These are phyloP conservation scores for Mortierella sp. DNA, from an alignment of 371 early-diverging fungal genomes.

Conservation along the genomic window DNA sequence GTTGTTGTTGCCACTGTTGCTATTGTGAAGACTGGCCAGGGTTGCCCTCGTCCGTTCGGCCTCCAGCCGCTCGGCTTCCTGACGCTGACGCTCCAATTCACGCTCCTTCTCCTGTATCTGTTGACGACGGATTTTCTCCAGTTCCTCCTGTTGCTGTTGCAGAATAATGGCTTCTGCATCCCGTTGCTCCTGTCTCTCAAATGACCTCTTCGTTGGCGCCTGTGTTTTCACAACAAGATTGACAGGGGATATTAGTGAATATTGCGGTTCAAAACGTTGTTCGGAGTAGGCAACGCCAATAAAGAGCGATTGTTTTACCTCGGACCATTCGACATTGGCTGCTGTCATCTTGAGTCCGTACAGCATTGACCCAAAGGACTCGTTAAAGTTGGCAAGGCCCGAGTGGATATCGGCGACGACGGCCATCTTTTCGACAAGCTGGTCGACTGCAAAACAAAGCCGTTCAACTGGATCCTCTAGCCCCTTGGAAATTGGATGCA, in stretches of 20 bases:
- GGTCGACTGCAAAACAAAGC: conserved; percentile 35
- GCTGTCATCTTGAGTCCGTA: conserved; percentile 56
- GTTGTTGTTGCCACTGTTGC: not conserved
- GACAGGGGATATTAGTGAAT: no score
- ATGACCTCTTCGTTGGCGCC: conserved; percentile 50
- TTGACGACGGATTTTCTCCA: conserved; percentile 41
- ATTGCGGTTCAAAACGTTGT: no score
- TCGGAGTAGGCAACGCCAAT: no score
- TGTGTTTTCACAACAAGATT: no score
- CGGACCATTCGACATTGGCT: conserved; percentile 45
- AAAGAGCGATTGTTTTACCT: no score
- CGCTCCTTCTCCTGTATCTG: conserved; percentile 40
- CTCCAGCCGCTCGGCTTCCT: conserved; percentile 35
- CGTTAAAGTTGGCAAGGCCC: conserved; percentile 50
- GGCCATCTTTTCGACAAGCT: conserved; percentile 50
- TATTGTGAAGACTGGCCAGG: conserved; percentile 16
- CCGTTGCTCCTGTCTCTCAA: conserved; percentile 52
- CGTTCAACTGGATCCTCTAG: conserved; percentile 36
- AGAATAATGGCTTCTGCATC: conserved; percentile 41
- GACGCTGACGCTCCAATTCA: conserved; percentile 37
- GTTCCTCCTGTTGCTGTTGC: conserved; percentile 52
- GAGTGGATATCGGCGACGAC: conserved; percentile 48
- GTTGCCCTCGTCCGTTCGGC: conserved; percentile 31
- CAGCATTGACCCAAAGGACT: conserved; percentile 54
- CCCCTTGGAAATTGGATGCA: conserved; percentile 27